Evolutionary conservation across 768 basidiomycete species (phyloP).

Genomic region (Russula sp.): DNA sequence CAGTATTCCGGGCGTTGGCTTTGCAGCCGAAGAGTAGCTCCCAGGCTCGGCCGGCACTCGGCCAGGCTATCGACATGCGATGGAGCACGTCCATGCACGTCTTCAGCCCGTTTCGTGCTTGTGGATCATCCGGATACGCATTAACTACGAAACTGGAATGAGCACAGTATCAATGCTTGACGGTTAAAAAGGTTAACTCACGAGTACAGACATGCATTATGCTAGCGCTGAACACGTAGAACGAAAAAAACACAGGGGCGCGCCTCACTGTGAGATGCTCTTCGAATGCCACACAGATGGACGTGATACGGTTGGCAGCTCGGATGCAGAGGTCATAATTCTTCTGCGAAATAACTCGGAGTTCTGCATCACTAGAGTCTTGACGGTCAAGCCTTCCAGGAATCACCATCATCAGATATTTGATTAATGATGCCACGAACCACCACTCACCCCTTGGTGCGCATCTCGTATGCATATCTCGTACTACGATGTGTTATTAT

Average conservation of each 20-base stretch:
- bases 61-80: slow-evolving; percentile 70
- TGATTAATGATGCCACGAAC: slow-evolving; percentile 14
- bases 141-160: slow-evolving; percentile 45
- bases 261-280: slow-evolving; percentile 60
- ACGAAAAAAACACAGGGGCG: slow-evolving; percentile 68
- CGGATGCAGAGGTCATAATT: slow-evolving; percentile 70
- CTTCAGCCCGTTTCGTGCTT: slow-evolving; percentile 58
- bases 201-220: slow-evolving; percentile 75
- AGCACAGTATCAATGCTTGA: slow-evolving; percentile 9
- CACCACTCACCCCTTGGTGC: slow-evolving; percentile 31
- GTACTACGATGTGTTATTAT: slow-evolving; percentile 34
- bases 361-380: slow-evolving; percentile 51
- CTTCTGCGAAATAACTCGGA: slow-evolving; percentile 53
- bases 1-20: slow-evolving; percentile 34
- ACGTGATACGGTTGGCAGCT: slow-evolving; percentile 77
- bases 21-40: slow-evolving; percentile 69
- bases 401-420: neutral
- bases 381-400: slow-evolving; percentile 30
- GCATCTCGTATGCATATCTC: slow-evolving; percentile 32
- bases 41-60: slow-evolving; percentile 68
- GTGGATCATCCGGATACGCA: slow-evolving; percentile 63
- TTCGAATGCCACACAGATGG: slow-evolving; percentile 59
- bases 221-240: slow-evolving; percentile 76
- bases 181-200: slow-evolving; percentile 40
- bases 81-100: slow-evolving; percentile 66